Conservation (phyloP, 2,329 filamentous ascomycete genomes). For the Monosporascus sp. region DNA sequence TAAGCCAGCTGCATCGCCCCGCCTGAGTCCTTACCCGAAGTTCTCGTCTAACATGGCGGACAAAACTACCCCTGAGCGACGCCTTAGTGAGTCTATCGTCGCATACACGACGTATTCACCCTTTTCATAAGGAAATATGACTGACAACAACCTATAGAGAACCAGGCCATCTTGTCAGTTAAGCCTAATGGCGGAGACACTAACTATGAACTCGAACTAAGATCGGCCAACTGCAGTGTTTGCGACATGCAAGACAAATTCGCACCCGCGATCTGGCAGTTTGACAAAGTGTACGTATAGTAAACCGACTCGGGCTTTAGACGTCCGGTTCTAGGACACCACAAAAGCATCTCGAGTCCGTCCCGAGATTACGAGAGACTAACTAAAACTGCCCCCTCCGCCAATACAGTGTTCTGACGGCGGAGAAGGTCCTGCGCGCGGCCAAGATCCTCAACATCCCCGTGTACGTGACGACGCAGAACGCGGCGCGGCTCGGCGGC, state of each 20-base stretch:
- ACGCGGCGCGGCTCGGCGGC: slow-evolving; percentile 68
- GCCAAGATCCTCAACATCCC: slow-evolving; percentile 65
- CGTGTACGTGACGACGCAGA: slow-evolving; percentile 83
- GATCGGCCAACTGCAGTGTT: slow-evolving; percentile 50
- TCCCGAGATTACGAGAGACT: not conserved
- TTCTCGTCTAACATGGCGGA: slow-evolving; percentile 11
- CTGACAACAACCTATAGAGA: slow-evolving; percentile 29
- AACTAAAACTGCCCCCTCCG: not conserved
- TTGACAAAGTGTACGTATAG: slow-evolving; percentile 64
- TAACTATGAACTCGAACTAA: slow-evolving; percentile 6
- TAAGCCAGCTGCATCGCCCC: not conserved
- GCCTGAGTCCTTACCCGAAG: slow-evolving; percentile 5
- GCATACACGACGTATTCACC: not conserved
- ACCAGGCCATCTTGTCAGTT: slow-evolving; percentile 46
- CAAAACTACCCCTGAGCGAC: slow-evolving; percentile 14
- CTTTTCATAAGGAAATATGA: not conserved
- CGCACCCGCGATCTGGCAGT: slow-evolving; percentile 74
- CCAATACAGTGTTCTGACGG: slow-evolving; percentile 52
- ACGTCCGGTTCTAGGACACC: too few species aligned
- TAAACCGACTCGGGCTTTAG: not conserved
- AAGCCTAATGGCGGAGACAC: too few species aligned
- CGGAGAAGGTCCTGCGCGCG: slow-evolving; percentile 63
- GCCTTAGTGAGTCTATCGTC: slow-evolving; percentile 16
- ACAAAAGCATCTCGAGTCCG: slow-evolving; percentile 9
- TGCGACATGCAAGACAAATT: slow-evolving; percentile 97